A percentile compares a stretch with the other conserved stretches of the same genome.
Evolutionary conservation across 345 rosid species (phyloP).

Genomic region (thale cress (Arabidopsis thaliana)): DNA sequence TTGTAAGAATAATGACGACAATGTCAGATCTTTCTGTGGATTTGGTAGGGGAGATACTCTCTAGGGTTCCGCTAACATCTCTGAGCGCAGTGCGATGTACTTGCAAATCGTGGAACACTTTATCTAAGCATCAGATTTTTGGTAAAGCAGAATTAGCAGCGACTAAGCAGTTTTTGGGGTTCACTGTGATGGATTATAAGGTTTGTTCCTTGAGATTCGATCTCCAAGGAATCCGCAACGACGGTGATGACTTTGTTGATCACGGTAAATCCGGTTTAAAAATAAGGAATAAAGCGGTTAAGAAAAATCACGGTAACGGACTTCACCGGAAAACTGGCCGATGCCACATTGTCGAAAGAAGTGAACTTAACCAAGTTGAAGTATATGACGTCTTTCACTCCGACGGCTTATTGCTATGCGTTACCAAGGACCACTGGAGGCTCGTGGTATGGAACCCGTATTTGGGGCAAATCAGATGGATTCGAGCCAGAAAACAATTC

Average conservation of each 20-base stretch:
- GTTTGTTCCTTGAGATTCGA: no score
- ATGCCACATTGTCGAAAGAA: no score
- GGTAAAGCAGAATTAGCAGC: not conserved
- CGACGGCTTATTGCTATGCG: not conserved
- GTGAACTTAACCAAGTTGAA: not conserved
- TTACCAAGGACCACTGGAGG: not conserved
- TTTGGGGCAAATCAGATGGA: not conserved
- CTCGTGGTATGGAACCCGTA: not conserved
- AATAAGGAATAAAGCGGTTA: no score
- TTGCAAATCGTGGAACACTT: constrained; percentile 2
- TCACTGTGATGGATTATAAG: no score
- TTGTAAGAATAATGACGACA: not conserved
- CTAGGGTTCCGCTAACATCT: constrained; percentile 2
- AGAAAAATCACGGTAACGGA: no score
- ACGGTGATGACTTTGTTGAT: no score
- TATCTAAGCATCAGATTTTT: not conserved
- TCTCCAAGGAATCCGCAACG: no score
- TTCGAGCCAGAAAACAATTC: not conserved
- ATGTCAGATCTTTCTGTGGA: not conserved
- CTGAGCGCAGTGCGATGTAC: not conserved
- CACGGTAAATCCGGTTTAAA: no score
- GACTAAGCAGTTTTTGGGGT: no score
- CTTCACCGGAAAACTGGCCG: no score
- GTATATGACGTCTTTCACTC: not conserved
- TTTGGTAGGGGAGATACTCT: not conserved